Evolutionary conservation across 495 filamentous ascomycete species (phyloP), one percentile per base, ranked within the genome.

Genomic region (Neurospora terricola): DNA sequence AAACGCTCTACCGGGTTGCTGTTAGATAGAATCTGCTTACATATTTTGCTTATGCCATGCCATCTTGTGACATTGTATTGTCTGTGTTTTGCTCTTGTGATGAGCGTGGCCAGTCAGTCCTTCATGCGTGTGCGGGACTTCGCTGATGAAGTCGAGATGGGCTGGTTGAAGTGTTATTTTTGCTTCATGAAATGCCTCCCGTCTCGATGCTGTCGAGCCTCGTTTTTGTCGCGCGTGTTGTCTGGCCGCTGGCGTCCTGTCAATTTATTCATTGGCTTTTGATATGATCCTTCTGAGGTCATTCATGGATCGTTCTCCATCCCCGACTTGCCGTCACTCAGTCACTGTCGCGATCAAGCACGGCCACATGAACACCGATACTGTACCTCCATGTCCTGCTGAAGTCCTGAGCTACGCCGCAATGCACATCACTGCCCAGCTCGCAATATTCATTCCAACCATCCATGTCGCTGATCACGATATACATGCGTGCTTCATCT

Each of bases 1-100:
- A 74, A 16, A 80, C 27, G 68, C 72, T 73, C 72, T 78, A 83
- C 82, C 81, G 82, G 84, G 84, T 76, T 75, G 81, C 82, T 81
- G 85, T 87, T 87, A 86, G 85, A 87, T 87, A 86, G 84, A 80
- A 80, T 78, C 83, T 81, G 84, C 83, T 76, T 71, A 87, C 84
- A 86, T 80, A 54, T 45, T 4, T 42, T 40, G n/a, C n/a, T n/a
- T n/a, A n/a, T n/a, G n/a, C n/a, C n/a, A n/a, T 42, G 38, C 38
- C 38, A 34, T 18, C 54, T 23, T 70, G 21, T 42, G 62, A 38
- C 4, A 5, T 34, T 5, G 34, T 34, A 34, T 34, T 34, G 34
- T 34, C 34, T 34, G 34, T 34, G 34, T 34, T 34, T 34, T 34
- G 34, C 34, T 34, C 34, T 34, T 34, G 4, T 34, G 34, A 34